A percentile compares a stretch with the other conserved stretches of the same genome.
Conservation (phyloP, 306 rosid genomes). For the Casuarina glauca region DNA sequence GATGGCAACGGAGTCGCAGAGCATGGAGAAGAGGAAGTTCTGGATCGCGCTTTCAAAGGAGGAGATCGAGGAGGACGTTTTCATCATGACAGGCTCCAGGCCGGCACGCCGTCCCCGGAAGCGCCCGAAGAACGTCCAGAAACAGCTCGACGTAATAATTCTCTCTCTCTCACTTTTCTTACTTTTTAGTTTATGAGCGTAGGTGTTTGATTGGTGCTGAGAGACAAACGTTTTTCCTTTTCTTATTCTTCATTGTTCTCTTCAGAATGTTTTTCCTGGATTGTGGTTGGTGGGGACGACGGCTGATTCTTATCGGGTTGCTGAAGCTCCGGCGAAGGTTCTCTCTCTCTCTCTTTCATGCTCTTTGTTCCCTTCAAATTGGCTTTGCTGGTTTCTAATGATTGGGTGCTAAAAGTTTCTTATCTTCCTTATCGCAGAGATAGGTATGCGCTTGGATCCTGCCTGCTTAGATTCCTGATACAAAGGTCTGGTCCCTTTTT, state of each 20-base stretch:
- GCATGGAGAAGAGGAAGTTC: constrained; percentile 75
- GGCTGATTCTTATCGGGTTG: constrained; percentile 61
- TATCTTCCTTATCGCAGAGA: constrained; percentile 30
- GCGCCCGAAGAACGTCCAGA: constrained; percentile 86
- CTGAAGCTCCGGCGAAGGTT: constrained; percentile 78
- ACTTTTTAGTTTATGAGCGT: neutral
- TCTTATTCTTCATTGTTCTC: constrained; percentile 1
- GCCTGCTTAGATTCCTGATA: constrained; percentile 8
- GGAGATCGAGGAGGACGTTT: constrained; percentile 93
- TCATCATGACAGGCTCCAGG: constrained; percentile 86
- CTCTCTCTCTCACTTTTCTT: neutral
- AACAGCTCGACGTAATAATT: constrained; percentile 73
- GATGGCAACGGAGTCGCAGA: constrained; percentile 40
- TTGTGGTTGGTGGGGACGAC: constrained; percentile 84
- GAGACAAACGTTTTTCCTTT: neutral
- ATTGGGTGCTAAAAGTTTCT: constrained; percentile 2
- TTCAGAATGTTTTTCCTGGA: constrained; percentile 80
- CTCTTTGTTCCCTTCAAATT: neutral
- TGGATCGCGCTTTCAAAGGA: constrained; percentile 94
- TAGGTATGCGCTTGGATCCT: constrained; percentile 21
- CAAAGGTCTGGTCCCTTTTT: neutral
- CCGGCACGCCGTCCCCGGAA: constrained; percentile 85
- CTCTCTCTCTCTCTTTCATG: neutral
- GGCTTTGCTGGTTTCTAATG: neutral
- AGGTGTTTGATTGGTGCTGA: neutral